phyloP scores from a whole-genome alignment of 129 eudicot species.

The Saussurea involucrata region DNA sequence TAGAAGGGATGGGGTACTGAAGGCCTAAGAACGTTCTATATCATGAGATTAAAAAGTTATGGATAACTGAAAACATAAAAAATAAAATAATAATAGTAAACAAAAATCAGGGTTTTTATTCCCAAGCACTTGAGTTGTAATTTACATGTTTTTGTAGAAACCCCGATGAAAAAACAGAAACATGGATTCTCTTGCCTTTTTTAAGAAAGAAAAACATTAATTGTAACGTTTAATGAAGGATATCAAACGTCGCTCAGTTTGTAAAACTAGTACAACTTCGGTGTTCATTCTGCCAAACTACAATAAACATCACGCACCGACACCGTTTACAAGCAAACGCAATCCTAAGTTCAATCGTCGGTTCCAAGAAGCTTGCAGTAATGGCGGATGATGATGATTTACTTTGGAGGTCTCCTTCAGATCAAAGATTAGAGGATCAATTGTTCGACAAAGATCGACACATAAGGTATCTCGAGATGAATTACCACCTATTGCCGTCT shows the following conservation, averaged over 20 bases:
- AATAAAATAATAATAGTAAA: too few species aligned
- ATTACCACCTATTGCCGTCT: constrained; percentile 59
- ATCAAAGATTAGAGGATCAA: constrained; percentile 2
- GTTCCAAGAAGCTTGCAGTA: background rate
- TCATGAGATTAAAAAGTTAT: too few species aligned
- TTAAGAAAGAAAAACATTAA: background rate
- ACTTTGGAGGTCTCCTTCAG: background rate
- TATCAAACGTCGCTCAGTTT: background rate
- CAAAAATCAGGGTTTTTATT: too few species aligned
- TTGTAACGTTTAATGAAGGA: background rate
- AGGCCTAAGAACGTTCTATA: too few species aligned
- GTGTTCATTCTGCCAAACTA: background rate
- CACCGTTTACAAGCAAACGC: constrained; percentile 3
- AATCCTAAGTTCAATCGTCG: background rate
- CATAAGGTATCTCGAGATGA: constrained; percentile 61
- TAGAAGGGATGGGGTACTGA: too few species aligned
- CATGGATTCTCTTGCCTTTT: too few species aligned
- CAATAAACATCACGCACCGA: background rate
- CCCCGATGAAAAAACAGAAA: too few species aligned
- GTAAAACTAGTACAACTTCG: background rate
- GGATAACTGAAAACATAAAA: too few species aligned
- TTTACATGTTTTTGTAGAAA: too few species aligned
- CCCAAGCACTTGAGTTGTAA: too few species aligned
- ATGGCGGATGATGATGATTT: constrained; percentile 38
- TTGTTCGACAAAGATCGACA: constrained; percentile 69